A percentile compares a stretch with the other conserved stretches of the same genome.
phyloP scores from a whole-genome alignment of 2,329 filamentous ascomycete genomes.

The Beauveria sp. region DNA sequence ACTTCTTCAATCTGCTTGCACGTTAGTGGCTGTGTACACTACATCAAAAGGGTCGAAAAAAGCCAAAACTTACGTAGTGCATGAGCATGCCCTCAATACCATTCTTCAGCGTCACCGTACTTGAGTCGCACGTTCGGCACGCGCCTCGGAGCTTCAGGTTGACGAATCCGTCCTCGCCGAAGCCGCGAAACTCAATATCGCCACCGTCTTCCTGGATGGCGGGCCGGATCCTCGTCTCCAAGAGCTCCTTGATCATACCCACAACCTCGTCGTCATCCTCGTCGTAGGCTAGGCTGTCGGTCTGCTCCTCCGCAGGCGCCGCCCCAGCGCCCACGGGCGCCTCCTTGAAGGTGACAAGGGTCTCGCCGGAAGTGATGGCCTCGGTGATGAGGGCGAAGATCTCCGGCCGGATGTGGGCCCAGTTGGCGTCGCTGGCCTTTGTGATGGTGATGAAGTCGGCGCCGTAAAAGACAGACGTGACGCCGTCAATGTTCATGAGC shows the following conservation, averaged over 20 bases:
- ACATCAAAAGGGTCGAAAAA: background rate
- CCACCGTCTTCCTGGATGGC: slow-evolving; percentile 97
- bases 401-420: slow-evolving; percentile 92
- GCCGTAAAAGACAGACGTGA: slow-evolving; percentile 93
- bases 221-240: slow-evolving; percentile 90
- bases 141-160: slow-evolving; percentile 81
- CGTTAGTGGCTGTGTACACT: slow-evolving; percentile 20
- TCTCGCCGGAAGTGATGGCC: slow-evolving; percentile 74
- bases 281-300: slow-evolving; percentile 72
- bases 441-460: slow-evolving; percentile 95
- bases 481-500: slow-evolving; percentile 87
- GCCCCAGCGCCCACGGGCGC: slow-evolving; percentile 40
- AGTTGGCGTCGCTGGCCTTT: slow-evolving; percentile 79
- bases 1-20: slow-evolving; percentile 79
- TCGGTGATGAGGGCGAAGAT: slow-evolving; percentile 94
- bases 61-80: slow-evolving; percentile 65
- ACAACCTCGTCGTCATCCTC: slow-evolving; percentile 92
- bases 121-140: slow-evolving; percentile 92
- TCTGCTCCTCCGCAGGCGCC: slow-evolving; percentile 36
- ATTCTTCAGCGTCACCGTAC: slow-evolving; percentile 93
- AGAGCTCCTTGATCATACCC: slow-evolving; percentile 95
- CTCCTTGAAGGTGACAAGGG: slow-evolving; percentile 66
- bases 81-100: slow-evolving; percentile 98
- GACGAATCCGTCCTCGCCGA: slow-evolving; percentile 68
- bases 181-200: slow-evolving; percentile 92